Percentiles rank a stretch among this genome's conserved stretches.
phyloP scores from a whole-genome alignment of 345 rosid genomes.

The Isatis tinctoria region DNA sequence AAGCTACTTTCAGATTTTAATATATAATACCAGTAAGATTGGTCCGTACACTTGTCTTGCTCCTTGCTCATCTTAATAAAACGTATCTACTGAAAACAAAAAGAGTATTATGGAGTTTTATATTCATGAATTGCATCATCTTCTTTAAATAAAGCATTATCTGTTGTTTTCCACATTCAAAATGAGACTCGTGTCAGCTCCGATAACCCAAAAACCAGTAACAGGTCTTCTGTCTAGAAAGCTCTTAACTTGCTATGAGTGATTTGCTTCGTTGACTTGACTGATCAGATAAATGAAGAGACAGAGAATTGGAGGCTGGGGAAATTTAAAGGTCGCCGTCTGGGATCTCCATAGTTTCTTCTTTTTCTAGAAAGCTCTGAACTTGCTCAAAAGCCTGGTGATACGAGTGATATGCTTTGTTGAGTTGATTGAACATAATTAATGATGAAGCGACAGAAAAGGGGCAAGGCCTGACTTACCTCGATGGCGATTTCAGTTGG shows the following conservation, averaged over 20 bases:
- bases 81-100: not conserved
- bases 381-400: constrained; percentile 27
- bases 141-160: constrained; percentile 3
- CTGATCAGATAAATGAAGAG: not conserved
- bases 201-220: not conserved
- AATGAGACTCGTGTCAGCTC: not conserved
- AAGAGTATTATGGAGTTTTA: not conserved
- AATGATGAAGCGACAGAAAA: not conserved
- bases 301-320: not conserved
- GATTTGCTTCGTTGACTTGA: not conserved
- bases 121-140: not conserved
- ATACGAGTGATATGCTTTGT: constrained; percentile 1
- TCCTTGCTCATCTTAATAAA: not conserved
- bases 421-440: constrained; percentile 5
- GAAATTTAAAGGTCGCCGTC: constrained; percentile 16
- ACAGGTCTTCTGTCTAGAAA: constrained; percentile 33
- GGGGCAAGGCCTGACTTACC: constrained; percentile 34
- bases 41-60: not conserved
- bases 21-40: not conserved
- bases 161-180: not conserved
- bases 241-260: constrained; percentile 37
- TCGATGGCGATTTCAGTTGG: constrained; percentile 78
- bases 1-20: not conserved
- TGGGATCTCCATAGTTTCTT: constrained; percentile 29
- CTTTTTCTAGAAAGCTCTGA: constrained; percentile 36